phyloP scores from a whole-genome alignment of 306 rosid species.

The Vigna unguiculata region DNA sequence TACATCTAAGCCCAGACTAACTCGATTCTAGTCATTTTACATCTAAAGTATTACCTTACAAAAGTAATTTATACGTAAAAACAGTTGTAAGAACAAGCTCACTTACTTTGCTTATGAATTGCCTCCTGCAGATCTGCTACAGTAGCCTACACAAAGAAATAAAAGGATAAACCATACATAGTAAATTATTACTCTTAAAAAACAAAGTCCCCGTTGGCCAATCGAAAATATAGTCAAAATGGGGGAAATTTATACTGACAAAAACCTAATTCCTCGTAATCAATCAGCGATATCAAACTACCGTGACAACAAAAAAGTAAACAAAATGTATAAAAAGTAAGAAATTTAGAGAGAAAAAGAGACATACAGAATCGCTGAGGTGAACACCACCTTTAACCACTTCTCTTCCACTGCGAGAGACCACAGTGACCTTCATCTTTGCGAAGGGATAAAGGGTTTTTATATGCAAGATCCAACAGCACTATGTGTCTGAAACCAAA shows the following conservation, averaged over 20 bases:
- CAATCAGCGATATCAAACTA: slow-evolving; percentile 20
- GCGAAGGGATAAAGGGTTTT: slow-evolving; percentile 1
- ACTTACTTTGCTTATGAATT: slow-evolving; percentile 85
- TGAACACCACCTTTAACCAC: slow-evolving; percentile 81
- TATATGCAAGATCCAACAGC: slow-evolving; percentile 46
- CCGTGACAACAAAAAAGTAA: neutral
- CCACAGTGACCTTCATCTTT: slow-evolving; percentile 81
- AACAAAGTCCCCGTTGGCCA: slow-evolving; percentile 19
- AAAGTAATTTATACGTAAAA: neutral
- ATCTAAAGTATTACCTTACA: slow-evolving; percentile 1
- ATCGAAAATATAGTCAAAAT: neutral
- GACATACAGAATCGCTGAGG: slow-evolving; percentile 77
- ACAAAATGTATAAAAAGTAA: neutral
- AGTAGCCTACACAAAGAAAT: slow-evolving; percentile 69
- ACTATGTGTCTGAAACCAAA: slow-evolving; percentile 4
- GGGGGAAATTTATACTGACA: neutral
- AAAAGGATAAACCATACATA: slow-evolving; percentile 22
- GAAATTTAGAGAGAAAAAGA: slow-evolving; percentile 7
- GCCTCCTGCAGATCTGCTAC: slow-evolving; percentile 96
- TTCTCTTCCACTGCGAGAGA: slow-evolving; percentile 87
- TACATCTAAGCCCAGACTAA: neutral
- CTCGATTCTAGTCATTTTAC: neutral
- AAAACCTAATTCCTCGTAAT: slow-evolving; percentile 30
- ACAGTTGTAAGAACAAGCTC: neutral
- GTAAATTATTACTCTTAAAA: slow-evolving; percentile 17